Evolutionary conservation across 176 grass and related monocot genomes (phyloP), one percentile per base, ranked within the genome.

Genomic region (Eleusine coracana): DNA sequence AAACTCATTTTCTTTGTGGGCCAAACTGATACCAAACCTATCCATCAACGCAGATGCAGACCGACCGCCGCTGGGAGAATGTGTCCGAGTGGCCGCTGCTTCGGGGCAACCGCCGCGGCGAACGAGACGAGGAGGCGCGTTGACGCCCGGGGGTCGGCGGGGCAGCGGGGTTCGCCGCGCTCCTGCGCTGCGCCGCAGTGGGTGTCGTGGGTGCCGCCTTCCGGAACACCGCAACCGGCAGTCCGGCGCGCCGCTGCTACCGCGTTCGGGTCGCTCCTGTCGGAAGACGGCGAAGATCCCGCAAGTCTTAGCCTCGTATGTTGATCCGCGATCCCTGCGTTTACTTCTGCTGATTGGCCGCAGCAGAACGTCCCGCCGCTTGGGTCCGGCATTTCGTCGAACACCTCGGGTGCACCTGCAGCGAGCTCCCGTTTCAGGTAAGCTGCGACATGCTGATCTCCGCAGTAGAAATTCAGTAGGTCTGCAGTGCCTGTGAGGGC

Each of bases 371-470:
- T 40, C 21, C 0, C 61, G 59, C 34, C 58, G 0, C n/a, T 23
- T 29, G 70, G 36, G 41, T 4, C 46, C 42, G 49, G 62, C 82
- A 76, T 84, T 68, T 37, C 48, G 0, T 84, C 72, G n/a, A 76
- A 3, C 73, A 69, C 16, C 49, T 58, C 62, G 4, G 5, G 59
- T 28, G 60, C 52, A 15, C 11, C 25, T 18, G 23, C 54, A 13
- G 68, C 39, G 52, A 48, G 6, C 65, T 14, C 46, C 13, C 6
- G 4, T 31, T 16, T 28, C 44, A 66, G 70, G 81, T 80, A 68
- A 8, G 64, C 29, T 46, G 2, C 20, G 1, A 0, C 75, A 20
- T 7, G 62, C 29, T 8, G 2, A 10, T 13, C 20, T 37, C 50
- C 29, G 36, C 37, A 36, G 0, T 34, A 50, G 13, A 36, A 17